These are phyloP conservation scores for Eimeria necatrix DNA, from an alignment of 169 alveolate species.

Conservation along the genomic window DNA sequence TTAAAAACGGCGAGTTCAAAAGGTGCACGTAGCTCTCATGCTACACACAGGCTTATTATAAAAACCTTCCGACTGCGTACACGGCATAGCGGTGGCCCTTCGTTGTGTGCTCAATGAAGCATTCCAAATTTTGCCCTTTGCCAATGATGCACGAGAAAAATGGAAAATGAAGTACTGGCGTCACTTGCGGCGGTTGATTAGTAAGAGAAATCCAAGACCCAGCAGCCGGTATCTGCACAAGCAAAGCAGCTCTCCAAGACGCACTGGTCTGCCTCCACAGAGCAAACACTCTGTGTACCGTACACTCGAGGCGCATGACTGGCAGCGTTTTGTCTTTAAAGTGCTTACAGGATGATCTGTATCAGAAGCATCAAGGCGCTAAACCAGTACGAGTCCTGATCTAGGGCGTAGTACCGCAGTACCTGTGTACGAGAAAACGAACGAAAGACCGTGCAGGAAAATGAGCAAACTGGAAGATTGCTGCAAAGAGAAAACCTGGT, in stretches of 20 bases:
- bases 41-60: no score
- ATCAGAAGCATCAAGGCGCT: slow-evolving; percentile 32
- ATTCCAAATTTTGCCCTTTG: no score
- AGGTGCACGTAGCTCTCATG: no score
- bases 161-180: not conserved
- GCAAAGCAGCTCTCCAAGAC: not conserved
- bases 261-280: no score
- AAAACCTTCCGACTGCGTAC: no score
- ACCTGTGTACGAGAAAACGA: not conserved
- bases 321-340: no score
- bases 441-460: not conserved
- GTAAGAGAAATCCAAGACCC: slow-evolving; percentile 24
- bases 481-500: not conserved
- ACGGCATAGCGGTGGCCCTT: no score
- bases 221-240: slow-evolving; percentile 53
- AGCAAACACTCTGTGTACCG: no score
- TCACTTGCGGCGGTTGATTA: slow-evolving; percentile 57
- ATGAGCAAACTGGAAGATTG: not conserved
- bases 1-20: no score
- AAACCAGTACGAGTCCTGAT: slow-evolving; percentile 65
- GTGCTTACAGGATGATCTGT: slow-evolving; percentile 59
- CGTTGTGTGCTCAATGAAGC: no score
- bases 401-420: slow-evolving; percentile 57
- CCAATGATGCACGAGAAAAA: no score
- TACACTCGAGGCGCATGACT: no score